Percentiles rank a stretch among this genome's conserved stretches.
These are phyloP conservation scores for Penicillium ochrochloron DNA, from an alignment of 495 filamentous ascomycete genomes.

Conservation along the genomic window DNA sequence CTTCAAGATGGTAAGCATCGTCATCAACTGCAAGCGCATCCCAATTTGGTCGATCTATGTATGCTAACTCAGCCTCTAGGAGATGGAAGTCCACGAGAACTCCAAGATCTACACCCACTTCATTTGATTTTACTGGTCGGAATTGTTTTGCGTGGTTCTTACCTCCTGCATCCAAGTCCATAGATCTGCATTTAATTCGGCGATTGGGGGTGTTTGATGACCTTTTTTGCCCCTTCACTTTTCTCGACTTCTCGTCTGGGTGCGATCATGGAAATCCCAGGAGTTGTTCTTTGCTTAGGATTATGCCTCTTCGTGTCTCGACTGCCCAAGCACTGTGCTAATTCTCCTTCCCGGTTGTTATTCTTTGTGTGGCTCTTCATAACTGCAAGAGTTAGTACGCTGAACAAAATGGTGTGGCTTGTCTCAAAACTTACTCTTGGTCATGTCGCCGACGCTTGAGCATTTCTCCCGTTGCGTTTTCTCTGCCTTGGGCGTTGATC, in stretches of 20 bases:
- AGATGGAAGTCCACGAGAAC: slow-evolving; percentile 99
- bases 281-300: slow-evolving; percentile 1
- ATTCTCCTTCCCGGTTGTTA: slow-evolving; percentile 18
- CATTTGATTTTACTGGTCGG: slow-evolving; percentile 63
- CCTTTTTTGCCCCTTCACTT: slow-evolving; percentile 2
- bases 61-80: slow-evolving; percentile 61
- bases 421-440: slow-evolving; percentile 17
- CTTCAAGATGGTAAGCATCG: slow-evolving; percentile 86
- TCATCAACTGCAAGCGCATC: too few species aligned
- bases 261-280: neutral
- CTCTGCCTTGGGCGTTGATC: slow-evolving; percentile 20
- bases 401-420: slow-evolving; percentile 26
- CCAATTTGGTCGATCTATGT: neutral
- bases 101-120: slow-evolving; percentile 99
- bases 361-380: neutral
- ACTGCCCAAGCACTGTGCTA: slow-evolving; percentile 1
- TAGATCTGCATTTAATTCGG: slow-evolving; percentile 39
- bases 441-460: slow-evolving; percentile 14
- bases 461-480: slow-evolving; percentile 8
- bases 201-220: slow-evolving; percentile 33
- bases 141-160: slow-evolving; percentile 32
- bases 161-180: slow-evolving; percentile 31
- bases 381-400: slow-evolving; percentile 2
- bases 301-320: neutral
- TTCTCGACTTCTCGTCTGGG: neutral